These are phyloP conservation scores for Orbilia brochopaga DNA, from an alignment of 2,329 filamentous ascomycete genomes.

Conservation along the genomic window DNA sequence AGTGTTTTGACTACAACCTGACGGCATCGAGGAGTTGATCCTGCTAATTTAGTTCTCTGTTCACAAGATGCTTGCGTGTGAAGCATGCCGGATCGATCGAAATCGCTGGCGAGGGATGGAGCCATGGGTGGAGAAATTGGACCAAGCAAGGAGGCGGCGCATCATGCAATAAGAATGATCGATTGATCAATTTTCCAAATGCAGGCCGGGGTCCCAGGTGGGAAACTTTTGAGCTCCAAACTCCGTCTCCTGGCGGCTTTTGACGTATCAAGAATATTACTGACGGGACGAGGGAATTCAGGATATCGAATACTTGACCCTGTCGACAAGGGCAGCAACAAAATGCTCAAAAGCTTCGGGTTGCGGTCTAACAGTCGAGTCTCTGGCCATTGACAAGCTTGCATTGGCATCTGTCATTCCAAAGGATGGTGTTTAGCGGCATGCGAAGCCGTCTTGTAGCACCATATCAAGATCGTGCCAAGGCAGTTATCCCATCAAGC, in stretches of 20 bases:
- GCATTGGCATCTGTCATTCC: not conserved
- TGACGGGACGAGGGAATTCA: not conserved
- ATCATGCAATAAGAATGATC: no score
- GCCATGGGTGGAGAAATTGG: not conserved
- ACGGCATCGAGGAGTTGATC: constrained; percentile 5
- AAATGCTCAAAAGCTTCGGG: not conserved
- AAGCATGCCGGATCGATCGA: constrained; percentile 6
- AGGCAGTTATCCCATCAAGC: not conserved
- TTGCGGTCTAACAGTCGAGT: no score
- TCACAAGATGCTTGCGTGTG: not conserved
- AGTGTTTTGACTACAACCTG: constrained; percentile 6
- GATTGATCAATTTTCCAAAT: constrained; percentile 6
- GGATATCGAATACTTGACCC: not conserved
- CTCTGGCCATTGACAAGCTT: not conserved
- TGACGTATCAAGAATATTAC: not conserved
- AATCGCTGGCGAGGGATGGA: not conserved
- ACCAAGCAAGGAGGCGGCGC: no score
- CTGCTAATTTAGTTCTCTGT: constrained; percentile 29
- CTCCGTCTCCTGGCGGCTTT: constrained; percentile 31
- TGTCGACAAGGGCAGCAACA: not conserved
- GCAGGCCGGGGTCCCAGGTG: constrained; percentile 5
- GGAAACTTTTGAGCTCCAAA: constrained; percentile 28
- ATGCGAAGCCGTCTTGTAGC: not conserved
- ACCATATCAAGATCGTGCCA: not conserved
- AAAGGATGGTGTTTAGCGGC: not conserved